Percentiles rank a stretch among this genome's conserved stretches.
These are phyloP conservation scores for Coprinopsis marcescibilis DNA, from an alignment of 768 basidiomycete species.

Conservation along the genomic window DNA sequence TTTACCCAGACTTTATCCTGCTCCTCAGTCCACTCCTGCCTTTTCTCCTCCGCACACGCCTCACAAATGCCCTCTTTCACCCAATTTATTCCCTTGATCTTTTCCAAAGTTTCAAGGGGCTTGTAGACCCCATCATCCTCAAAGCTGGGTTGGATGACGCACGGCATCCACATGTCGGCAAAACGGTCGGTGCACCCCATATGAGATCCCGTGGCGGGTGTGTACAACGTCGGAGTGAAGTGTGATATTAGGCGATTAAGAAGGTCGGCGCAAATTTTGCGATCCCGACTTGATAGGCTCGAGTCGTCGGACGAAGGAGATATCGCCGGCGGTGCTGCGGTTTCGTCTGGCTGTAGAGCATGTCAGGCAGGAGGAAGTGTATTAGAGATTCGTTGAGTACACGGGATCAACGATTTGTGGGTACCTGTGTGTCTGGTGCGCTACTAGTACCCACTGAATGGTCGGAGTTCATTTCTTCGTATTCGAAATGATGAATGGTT, in stretches of 20 bases:
- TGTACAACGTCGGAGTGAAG: constrained; percentile 71
- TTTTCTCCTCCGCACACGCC: constrained; percentile 53
- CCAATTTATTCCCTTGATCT: constrained; percentile 58
- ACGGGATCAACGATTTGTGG: neutral
- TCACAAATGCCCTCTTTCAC: constrained; percentile 48
- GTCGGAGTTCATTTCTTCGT: constrained; percentile 15
- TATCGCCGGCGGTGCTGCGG: neutral
- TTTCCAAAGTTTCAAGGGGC: constrained; percentile 66
- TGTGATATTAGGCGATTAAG: constrained; percentile 53
- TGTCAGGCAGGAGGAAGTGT: too few species aligned
- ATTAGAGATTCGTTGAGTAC: neutral
- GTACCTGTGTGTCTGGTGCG: constrained; percentile 8
- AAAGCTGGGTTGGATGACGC: constrained; percentile 65
- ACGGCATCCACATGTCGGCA: constrained; percentile 66
- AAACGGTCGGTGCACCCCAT: constrained; percentile 71
- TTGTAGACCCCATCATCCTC: constrained; percentile 57
- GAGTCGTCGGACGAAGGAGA: neutral
- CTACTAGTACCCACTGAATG: constrained; percentile 9
- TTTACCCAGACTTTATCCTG: constrained; percentile 53
- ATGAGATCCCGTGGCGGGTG: constrained; percentile 60
- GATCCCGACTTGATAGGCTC: constrained; percentile 24
- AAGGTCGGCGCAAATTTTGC: constrained; percentile 40
- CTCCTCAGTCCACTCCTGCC: constrained; percentile 60
- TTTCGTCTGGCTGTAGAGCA: too few species aligned
- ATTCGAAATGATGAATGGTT: constrained; percentile 52